A percentile compares a stretch with the other conserved stretches of the same genome.
These are phyloP conservation scores for Sanghuangporus baumii DNA, from an alignment of 1,284 basidiomycete genomes.

Conservation along the genomic window DNA sequence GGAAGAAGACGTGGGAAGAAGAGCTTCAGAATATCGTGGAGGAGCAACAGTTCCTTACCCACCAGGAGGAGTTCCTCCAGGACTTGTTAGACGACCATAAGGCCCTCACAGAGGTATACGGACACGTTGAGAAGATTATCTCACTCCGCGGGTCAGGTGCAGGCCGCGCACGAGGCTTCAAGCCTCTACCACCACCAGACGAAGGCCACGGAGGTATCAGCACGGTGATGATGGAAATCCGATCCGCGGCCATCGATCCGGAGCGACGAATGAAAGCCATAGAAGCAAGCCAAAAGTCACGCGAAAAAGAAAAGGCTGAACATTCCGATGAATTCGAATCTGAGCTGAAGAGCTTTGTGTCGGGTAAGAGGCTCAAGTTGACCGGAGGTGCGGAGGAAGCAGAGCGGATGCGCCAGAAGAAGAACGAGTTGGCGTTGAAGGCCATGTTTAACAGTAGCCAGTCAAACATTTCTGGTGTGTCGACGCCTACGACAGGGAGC, in stretches of 20 bases:
- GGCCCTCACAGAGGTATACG: conserved; percentile 78
- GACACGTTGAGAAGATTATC: conserved; percentile 85
- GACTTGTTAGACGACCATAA: conserved; percentile 92
- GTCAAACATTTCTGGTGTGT: not conserved
- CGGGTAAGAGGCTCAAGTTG: conserved; percentile 82
- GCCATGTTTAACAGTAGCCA: conserved; percentile 65
- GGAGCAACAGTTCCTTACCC: conserved; percentile 91
- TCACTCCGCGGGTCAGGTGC: conserved; percentile 55
- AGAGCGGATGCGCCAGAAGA: conserved; percentile 78
- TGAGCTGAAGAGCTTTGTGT: conserved; percentile 81
- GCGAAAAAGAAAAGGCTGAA: conserved; percentile 68
- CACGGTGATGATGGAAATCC: conserved; percentile 84
- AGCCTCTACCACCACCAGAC: conserved; percentile 49
- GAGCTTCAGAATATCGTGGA: conserved; percentile 96
- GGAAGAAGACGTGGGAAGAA: conserved; percentile 98
- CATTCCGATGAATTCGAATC: conserved; percentile 75
- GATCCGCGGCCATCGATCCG: conserved; percentile 76
- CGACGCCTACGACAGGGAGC: conserved; percentile 9
- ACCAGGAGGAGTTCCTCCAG: conserved; percentile 85
- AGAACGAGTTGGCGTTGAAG: conserved; percentile 79
- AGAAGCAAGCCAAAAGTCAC: conserved; percentile 73
- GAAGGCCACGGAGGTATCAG: conserved; percentile 55
- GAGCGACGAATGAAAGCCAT: conserved; percentile 85
- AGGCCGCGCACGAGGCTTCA: conserved; percentile 42
- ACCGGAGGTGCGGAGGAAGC: conserved; percentile 91